Base-by-base conservation (phyloP, 2,329 filamentous ascomycete genomes). In the Sarocladium strictum region DNA sequence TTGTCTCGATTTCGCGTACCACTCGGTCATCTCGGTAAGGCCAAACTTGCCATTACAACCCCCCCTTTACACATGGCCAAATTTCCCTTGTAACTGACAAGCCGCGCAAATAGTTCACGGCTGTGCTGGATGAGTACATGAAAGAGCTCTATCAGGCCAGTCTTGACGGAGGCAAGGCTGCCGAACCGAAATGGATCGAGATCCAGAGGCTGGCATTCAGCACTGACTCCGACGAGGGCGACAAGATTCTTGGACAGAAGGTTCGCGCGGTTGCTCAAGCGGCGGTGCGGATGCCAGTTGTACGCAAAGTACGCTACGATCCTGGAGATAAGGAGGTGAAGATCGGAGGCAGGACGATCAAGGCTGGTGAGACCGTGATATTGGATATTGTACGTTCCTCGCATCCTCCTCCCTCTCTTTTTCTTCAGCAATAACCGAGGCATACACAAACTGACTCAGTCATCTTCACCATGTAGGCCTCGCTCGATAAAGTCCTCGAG, bases 1-100 rank as follows among this genome's bases (percentile, higher is more conserved):
- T 24, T 53, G 58, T 3, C 54, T 61, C 5, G 59, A 61, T 47
- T 54, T 33, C 43, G 59, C 59, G 3, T 60, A 58, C 52, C 57
- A 59, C 52, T 29, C 58, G 1, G 58, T 61, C 3, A 35, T 60
- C 15, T 49, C 55, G 2, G 59, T 60, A 54, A 53, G 53, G 45
- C 24, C 6, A 12, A n/a, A n/a, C n/a, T n/a, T n/a, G n/a, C n/a
- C n/a, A n/a, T n/a, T n/a, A n/a, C n/a, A n/a, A n/a, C n/a, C n/a
- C n/a, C 37, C 37, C 7, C 10, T 15, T 15, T 33, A 33, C 9
- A 33, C 32, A 33, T 5, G 15, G 9, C 35, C 35, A 38, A 38
- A 9, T 38, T 9, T 10, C 5, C 12, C 35, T 38, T 9, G 15
- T 5, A 38, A 38, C 9, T 38, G 15, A 17, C 19, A 6, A 5